These are phyloP conservation scores for Entamoeba dispar DNA, from an alignment of 208 protist species.

Conservation along the genomic window DNA sequence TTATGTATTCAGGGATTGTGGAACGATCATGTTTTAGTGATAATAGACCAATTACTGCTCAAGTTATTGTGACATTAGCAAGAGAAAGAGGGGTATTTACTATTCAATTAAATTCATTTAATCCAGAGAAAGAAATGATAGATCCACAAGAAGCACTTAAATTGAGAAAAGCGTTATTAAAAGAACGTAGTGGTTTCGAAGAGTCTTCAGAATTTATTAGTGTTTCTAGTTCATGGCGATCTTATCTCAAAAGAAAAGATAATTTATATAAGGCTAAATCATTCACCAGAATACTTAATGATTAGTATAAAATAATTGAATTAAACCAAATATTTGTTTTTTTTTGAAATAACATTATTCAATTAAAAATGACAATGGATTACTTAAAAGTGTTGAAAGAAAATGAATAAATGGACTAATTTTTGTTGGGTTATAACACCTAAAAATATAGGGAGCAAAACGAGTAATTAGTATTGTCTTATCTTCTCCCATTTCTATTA, in stretches of 20 bases:
- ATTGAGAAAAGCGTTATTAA: not conserved
- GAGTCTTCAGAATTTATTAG: not conserved
- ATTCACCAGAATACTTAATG: too few relatives aligned
- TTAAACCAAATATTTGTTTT: too few relatives aligned
- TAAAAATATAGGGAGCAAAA: not conserved
- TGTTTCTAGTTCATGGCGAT: not conserved
- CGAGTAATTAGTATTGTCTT: not conserved
- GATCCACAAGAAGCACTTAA: not conserved
- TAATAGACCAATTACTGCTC: not conserved
- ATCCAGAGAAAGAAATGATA: not conserved
- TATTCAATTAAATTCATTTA: not conserved
- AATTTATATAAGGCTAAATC: not conserved
- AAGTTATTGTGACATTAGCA: not conserved
- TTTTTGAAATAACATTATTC: too few relatives aligned
- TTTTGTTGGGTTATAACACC: not conserved
- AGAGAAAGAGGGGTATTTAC: not conserved
- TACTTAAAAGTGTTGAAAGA: not conserved
- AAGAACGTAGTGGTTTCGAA: not conserved
- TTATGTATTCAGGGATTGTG: not conserved
- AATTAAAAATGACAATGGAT: too few relatives aligned
- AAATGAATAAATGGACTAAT: not conserved
- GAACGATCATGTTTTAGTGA: not conserved
- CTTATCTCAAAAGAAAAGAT: not conserved
- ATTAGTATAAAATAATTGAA: too few relatives aligned
- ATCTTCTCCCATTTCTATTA: not conserved